Conservation (phyloP, 2,329 filamentous ascomycete genomes). For the Emydomyces testavorans region DNA sequence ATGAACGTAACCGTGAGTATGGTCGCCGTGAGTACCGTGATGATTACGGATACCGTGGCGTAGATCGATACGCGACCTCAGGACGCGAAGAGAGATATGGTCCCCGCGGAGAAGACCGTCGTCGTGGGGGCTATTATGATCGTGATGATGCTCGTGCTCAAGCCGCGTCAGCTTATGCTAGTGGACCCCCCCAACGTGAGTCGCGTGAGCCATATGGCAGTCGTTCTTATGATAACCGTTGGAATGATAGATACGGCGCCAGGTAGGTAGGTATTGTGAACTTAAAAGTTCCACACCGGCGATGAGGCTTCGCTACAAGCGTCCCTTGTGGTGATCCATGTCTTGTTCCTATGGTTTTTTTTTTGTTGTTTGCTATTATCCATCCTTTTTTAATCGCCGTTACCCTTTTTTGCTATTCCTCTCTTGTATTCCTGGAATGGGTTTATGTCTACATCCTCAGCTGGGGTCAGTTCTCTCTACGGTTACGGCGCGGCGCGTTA, state of each 20-base stretch:
- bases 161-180: slow-evolving; percentile 30
- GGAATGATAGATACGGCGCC: slow-evolving; percentile 31
- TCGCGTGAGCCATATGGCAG: slow-evolving; percentile 25
- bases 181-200: slow-evolving; percentile 29
- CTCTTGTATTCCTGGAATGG: slow-evolving; percentile 27
- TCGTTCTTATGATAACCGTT: slow-evolving; percentile 32
- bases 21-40: slow-evolving; percentile 21
- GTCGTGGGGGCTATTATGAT: slow-evolving; percentile 43
- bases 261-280: slow-evolving; percentile 28
- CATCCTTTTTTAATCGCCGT: slow-evolving; percentile 12
- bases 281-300: slow-evolving; percentile 2
- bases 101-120: slow-evolving; percentile 38
- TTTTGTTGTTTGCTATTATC: slow-evolving; percentile 4
- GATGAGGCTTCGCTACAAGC: slow-evolving; percentile 4
- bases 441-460: slow-evolving; percentile 25
- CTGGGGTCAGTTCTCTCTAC: slow-evolving; percentile 27
- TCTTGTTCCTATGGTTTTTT: slow-evolving; percentile 7
- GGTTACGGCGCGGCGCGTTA: slow-evolving; percentile 29
- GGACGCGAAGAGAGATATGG: slow-evolving; percentile 34
- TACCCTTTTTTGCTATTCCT: slow-evolving; percentile 20
- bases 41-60: slow-evolving; percentile 30
- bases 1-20: slow-evolving; percentile 37
- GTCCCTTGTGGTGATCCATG: slow-evolving; percentile 2
- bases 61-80: slow-evolving; percentile 46
- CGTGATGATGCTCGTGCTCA: slow-evolving; percentile 40